A percentile compares a stretch with the other conserved stretches of the same genome.
Evolutionary conservation across 257 asterid species (phyloP).

Genomic region (Apocynum venetum): DNA sequence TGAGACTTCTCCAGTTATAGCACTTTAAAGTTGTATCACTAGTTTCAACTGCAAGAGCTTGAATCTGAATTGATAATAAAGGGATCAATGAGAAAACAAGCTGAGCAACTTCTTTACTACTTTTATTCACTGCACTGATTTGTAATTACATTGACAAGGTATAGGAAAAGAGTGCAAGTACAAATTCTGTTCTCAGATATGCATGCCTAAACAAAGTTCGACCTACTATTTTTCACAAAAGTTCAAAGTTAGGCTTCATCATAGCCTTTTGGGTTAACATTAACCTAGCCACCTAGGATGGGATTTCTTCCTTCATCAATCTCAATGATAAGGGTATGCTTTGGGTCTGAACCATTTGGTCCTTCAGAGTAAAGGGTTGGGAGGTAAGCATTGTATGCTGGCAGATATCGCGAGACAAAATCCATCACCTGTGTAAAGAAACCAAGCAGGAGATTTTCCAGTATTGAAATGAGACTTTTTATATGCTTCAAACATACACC

Average conservation of each 20-base stretch:
- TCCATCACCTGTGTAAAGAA: conserved; percentile 58
- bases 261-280: conserved; percentile 4
- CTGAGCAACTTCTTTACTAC: background rate
- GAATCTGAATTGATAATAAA: background rate
- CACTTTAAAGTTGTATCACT: too few relatives aligned
- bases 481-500: background rate
- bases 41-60: background rate
- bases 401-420: conserved; percentile 89
- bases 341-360: conserved; percentile 78
- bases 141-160: background rate
- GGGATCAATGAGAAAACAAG: background rate
- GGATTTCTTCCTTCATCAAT: conserved; percentile 95
- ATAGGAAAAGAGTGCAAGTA: background rate
- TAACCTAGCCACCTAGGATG: conserved; percentile 58
- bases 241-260: background rate
- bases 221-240: background rate
- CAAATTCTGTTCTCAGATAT: background rate
- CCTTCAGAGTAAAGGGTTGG: conserved; percentile 93
- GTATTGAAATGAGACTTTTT: background rate
- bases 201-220: background rate
- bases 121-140: background rate
- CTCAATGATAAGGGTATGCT: conserved; percentile 62
- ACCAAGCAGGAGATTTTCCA: background rate
- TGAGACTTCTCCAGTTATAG: too few relatives aligned
- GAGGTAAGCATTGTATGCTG: conserved; percentile 93